Conservation (phyloP, 2,329 filamentous ascomycete species). For the Diaporthe vaccinii region DNA sequence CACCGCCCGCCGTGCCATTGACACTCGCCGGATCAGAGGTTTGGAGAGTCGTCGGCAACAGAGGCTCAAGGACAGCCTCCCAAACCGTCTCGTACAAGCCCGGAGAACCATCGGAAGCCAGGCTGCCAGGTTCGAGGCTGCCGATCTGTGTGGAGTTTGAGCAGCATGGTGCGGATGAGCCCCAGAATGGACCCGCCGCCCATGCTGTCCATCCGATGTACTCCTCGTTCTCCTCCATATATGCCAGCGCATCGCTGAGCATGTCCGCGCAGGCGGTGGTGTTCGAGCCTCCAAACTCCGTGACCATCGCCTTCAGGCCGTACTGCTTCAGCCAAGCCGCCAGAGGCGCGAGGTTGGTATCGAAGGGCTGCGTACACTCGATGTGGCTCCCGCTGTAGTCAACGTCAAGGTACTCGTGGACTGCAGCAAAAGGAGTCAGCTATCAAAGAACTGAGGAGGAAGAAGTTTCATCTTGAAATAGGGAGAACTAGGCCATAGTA, state of each 20-base stretch:
- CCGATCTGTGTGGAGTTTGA: constrained; percentile 56
- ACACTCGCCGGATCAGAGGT: constrained; percentile 52
- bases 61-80: constrained; percentile 58
- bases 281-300: constrained; percentile 63
- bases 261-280: constrained; percentile 57
- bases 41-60: constrained; percentile 57
- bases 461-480: too few relatives aligned
- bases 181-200: constrained; percentile 65
- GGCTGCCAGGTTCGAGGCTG: constrained; percentile 61
- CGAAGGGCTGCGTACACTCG: constrained; percentile 56
- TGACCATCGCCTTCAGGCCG: constrained; percentile 62
- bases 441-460: too few relatives aligned
- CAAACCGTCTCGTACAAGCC: constrained; percentile 62
- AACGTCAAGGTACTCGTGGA: constrained; percentile 65
- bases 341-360: constrained; percentile 55
- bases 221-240: constrained; percentile 60
- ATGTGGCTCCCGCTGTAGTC: constrained; percentile 61
- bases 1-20: constrained; percentile 32
- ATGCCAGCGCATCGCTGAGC: constrained; percentile 58
- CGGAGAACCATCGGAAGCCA: constrained; percentile 56
- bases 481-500: too few relatives aligned
- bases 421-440: too few relatives aligned
- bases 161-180: constrained; percentile 54
- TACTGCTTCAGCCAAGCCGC: constrained; percentile 61
- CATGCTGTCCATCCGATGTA: constrained; percentile 67